phyloP scores from a whole-genome alignment of 2,329 filamentous ascomycete species.

The Trichoderma atrobrunneum region DNA sequence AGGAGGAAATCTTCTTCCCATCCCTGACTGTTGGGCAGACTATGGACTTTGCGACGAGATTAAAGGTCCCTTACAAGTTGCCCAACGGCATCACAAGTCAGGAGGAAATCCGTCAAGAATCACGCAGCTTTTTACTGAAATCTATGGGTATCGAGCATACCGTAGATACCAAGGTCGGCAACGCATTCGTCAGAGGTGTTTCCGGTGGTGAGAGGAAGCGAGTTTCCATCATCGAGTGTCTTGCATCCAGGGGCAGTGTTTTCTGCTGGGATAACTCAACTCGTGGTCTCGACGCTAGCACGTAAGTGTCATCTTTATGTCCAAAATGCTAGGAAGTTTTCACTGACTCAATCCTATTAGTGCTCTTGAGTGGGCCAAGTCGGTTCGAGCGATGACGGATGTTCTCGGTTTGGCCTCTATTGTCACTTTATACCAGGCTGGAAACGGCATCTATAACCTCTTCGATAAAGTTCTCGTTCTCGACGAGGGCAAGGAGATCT shows the following conservation, averaged over 20 bases:
- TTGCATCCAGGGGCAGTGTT: conserved; percentile 57
- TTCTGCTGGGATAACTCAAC: conserved; percentile 68
- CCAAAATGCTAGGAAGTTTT: no score
- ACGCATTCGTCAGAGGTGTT: conserved; percentile 64
- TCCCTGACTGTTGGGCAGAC: conserved; percentile 70
- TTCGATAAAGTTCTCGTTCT: conserved; percentile 70
- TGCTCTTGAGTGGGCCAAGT: conserved; percentile 59
- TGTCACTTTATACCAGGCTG: conserved; percentile 67
- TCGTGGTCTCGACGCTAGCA: conserved; percentile 59
- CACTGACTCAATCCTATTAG: conserved; percentile 23
- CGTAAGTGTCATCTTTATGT: not conserved
- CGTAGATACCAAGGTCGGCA: conserved; percentile 63
- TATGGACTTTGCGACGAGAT: conserved; percentile 63
- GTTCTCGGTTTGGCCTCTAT: conserved; percentile 58
- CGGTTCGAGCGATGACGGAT: conserved; percentile 63
- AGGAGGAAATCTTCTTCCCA: conserved; percentile 64
- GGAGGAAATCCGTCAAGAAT: conserved; percentile 46
- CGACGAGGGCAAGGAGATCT: conserved; percentile 64
- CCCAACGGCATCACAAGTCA: conserved; percentile 40
- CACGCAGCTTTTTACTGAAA: conserved; percentile 54
- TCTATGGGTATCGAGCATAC: conserved; percentile 60
- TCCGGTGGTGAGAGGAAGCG: conserved; percentile 68
- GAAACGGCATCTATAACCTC: conserved; percentile 65
- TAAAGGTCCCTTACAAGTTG: conserved; percentile 53
- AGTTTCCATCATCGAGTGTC: conserved; percentile 64